phyloP scores from a whole-genome alignment of 305 asterid genomes.

The Solanum chacoense region DNA sequence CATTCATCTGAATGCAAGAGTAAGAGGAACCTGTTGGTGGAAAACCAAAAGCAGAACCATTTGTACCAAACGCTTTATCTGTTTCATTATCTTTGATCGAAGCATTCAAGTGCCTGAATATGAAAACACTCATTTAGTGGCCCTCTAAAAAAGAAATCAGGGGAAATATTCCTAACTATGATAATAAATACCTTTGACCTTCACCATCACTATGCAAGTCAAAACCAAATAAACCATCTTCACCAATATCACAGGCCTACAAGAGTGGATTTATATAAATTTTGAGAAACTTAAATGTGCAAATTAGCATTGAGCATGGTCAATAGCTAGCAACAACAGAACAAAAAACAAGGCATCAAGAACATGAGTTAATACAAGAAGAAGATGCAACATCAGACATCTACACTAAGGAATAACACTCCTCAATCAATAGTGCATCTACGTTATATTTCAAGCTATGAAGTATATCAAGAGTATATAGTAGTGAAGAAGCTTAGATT shows the following conservation, averaged over 20 bases:
- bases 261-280: not conserved
- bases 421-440: not conserved
- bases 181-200: slow-evolving; percentile 52
- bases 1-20: slow-evolving; percentile 74
- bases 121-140: not conserved
- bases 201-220: slow-evolving; percentile 86
- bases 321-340: not conserved
- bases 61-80: slow-evolving; percentile 31
- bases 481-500: not conserved
- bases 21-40: slow-evolving; percentile 43
- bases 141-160: not conserved
- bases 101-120: slow-evolving; percentile 62
- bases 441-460: not conserved
- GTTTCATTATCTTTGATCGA: slow-evolving; percentile 30
- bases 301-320: not conserved
- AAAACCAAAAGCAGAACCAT: slow-evolving; percentile 48
- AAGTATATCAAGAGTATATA: not conserved
- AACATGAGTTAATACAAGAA: not conserved
- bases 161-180: not conserved
- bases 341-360: not conserved
- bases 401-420: not conserved
- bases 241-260: slow-evolving; percentile 74
- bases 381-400: not conserved
- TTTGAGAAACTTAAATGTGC: not conserved
- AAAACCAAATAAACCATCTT: slow-evolving; percentile 57